A percentile compares a stretch with the other conserved stretches of the same genome.
Evolutionary conservation across 2,329 filamentous ascomycete genomes (phyloP).

Genomic region (Penicillium sp.): DNA sequence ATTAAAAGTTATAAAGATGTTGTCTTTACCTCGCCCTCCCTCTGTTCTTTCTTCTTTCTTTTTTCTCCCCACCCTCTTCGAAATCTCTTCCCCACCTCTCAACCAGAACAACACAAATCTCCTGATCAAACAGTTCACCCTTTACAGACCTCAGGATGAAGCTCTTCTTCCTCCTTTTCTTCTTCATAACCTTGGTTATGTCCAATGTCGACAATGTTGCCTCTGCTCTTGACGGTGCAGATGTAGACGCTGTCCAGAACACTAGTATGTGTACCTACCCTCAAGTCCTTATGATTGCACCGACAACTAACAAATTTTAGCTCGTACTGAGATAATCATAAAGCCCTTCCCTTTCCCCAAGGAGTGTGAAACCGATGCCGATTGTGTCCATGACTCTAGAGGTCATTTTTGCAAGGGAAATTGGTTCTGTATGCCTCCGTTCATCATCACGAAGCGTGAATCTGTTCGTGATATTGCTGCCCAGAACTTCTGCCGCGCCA

Average conservation of each 20-base stretch:
- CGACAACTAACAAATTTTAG: constrained; percentile 1
- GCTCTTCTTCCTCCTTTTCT: constrained; percentile 7
- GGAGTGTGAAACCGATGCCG: background rate
- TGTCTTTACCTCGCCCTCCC: background rate
- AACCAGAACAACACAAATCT: background rate
- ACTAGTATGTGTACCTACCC: constrained; percentile 8
- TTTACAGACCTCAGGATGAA: constrained; percentile 9
- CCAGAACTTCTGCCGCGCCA: background rate
- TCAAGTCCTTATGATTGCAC: background rate
- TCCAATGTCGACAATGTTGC: background rate
- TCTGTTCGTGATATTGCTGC: background rate
- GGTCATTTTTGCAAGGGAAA: too few species aligned
- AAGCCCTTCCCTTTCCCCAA: background rate
- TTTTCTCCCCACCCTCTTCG: constrained; percentile 5
- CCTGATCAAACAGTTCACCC: background rate
- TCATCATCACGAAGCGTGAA: background rate
- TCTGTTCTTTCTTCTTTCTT: background rate
- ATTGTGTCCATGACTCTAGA: too few species aligned
- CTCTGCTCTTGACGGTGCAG: background rate
- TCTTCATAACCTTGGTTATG: constrained; percentile 11
- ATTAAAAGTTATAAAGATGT: constrained; percentile 8
- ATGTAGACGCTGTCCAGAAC: background rate
- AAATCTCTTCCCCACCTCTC: background rate
- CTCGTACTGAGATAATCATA: background rate
- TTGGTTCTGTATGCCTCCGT: too few species aligned